Base-by-base conservation (phyloP, 2,329 filamentous ascomycete species). In the Stagonosporopsis tanaceti region DNA sequence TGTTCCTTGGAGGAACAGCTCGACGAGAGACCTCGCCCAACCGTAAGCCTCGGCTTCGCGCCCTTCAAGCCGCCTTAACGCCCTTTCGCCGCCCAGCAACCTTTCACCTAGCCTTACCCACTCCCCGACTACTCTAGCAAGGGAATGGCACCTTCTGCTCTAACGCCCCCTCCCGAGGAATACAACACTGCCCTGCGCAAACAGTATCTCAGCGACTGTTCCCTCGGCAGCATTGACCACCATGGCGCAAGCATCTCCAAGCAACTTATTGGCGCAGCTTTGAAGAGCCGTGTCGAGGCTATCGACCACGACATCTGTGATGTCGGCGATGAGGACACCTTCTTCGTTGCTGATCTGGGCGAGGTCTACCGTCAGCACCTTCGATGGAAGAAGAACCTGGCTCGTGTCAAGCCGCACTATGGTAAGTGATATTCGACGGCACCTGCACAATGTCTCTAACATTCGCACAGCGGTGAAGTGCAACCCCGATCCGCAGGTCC, bases 1-100 rank as follows among this genome's bases (percentile, higher is more conserved):
- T 94, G 98, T 98, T 94, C 93, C 84, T 84, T 83, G 81, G 94
- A 93, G 95, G 95, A 94, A 96, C 95, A 95, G 92, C 97, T 63
- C 53, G 50, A 93, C 91, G 92, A 90, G 90, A 94, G 92, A 90
- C 92, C 91, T 92, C 90, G 92, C 89, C 91, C 77, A 73, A 74
- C 91, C 87, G 88, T 89, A 86, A 89, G 85, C 85, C 85, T 91
- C 86, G 92, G 89, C 89, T 90, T 92, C 86, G 91, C 92, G 84
- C 90, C 89, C 82, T 96, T 93, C 84, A 90, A 92, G 87, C 95
- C 95, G 81, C 95, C 95, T 79, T 98, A 98, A 93, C 82, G 89
- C 78, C 64, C 65, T 74, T 70, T 71, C 55, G 47, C 57, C 63
- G 47, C 54, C 72, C 63, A 62, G 63, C 50, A 47, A 55, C 20